These are phyloP conservation scores for Backusella tarrabulga DNA, from an alignment of 192 early-diverging fungal genomes.

Conservation along the genomic window DNA sequence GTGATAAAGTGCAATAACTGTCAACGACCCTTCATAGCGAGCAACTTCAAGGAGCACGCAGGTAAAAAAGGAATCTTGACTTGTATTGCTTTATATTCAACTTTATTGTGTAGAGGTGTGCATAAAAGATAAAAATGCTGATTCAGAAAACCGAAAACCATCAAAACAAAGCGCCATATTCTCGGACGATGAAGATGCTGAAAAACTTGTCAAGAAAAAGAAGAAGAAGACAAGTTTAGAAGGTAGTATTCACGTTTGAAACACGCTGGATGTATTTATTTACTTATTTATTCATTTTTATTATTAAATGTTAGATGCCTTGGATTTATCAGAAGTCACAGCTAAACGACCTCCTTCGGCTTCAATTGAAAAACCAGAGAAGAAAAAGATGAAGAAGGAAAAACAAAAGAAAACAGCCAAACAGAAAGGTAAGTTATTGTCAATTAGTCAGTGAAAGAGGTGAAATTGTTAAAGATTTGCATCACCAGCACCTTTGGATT, in stretches of 20 bases:
- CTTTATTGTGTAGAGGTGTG: neutral
- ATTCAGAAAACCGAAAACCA: constrained; percentile 21
- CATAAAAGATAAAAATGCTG: constrained; percentile 6
- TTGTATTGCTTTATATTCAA: neutral
- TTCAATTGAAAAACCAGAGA: constrained; percentile 46
- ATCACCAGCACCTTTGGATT: constrained; percentile 65
- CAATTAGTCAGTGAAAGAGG: constrained; percentile 15
- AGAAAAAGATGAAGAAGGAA: constrained; percentile 58
- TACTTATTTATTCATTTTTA: neutral
- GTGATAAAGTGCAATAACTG: constrained; percentile 69
- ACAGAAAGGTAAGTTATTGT: constrained; percentile 40
- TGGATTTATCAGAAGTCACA: constrained; percentile 15
- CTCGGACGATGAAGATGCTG: constrained; percentile 21
- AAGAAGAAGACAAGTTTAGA: neutral
- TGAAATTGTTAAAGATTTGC: neutral
- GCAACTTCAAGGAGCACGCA: constrained; percentile 59
- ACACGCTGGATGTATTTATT: neutral
- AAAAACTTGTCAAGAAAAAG: neutral
- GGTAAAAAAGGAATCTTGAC: constrained; percentile 33
- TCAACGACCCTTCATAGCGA: constrained; percentile 60
- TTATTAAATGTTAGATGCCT: constrained; percentile 18
- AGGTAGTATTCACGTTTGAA: neutral
- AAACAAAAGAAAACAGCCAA: constrained; percentile 52
- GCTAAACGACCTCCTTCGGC: constrained; percentile 39
- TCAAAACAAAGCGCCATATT: constrained; percentile 4